Percentiles rank a stretch among this genome's conserved stretches.
Conservation (phyloP, 73 alveolate species). For the Stentor roeselii region DNA sequence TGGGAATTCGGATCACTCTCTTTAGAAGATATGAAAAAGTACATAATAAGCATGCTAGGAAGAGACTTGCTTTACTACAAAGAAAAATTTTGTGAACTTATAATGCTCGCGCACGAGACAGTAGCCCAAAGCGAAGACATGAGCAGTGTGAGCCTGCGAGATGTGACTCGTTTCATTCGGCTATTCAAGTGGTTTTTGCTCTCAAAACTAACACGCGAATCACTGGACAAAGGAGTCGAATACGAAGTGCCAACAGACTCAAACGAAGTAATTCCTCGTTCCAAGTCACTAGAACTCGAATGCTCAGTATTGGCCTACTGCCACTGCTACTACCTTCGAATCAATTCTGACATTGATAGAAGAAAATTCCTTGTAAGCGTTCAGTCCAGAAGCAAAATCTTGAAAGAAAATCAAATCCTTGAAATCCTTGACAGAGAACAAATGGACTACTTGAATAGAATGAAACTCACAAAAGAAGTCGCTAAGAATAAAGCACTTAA, state of each 20-base stretch:
- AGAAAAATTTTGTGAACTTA: slow-evolving; percentile 31
- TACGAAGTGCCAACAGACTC: not conserved
- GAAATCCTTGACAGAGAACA: slow-evolving; percentile 49
- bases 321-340: slow-evolving; percentile 56
- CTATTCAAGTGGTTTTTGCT: slow-evolving; percentile 55
- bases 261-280: not conserved
- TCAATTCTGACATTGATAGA: slow-evolving; percentile 36
- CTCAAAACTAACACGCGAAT: slow-evolving; percentile 6
- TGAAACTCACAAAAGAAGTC: slow-evolving; percentile 33
- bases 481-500: slow-evolving; percentile 53
- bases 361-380: slow-evolving; percentile 21
- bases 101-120: slow-evolving; percentile 46
- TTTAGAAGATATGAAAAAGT: not conserved
- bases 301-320: slow-evolving; percentile 43
- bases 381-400: not conserved
- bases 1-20: slow-evolving; percentile 21
- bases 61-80: slow-evolving; percentile 4
- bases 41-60: slow-evolving; percentile 40
- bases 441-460: slow-evolving; percentile 43
- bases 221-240: not conserved
- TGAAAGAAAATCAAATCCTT: slow-evolving; percentile 31
- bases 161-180: slow-evolving; percentile 59
- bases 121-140: slow-evolving; percentile 46
- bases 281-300: not conserved
- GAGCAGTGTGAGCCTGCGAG: slow-evolving; percentile 65